Evolutionary conservation across 2,329 filamentous ascomycete genomes (phyloP).

Genomic region (Alternaria burnsii): DNA sequence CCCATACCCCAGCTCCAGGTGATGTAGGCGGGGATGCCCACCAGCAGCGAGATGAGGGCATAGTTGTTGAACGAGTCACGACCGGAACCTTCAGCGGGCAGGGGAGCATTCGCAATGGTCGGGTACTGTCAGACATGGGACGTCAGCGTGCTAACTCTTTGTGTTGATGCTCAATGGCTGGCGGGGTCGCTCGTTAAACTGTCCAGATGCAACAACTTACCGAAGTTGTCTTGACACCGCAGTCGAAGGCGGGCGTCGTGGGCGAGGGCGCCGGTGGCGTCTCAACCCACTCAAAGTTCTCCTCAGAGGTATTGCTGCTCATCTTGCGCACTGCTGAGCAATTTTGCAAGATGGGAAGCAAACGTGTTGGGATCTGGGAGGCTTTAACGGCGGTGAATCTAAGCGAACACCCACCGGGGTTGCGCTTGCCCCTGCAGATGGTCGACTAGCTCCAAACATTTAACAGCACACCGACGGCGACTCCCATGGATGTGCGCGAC

Average conservation of each 20-base stretch:
- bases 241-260: conserved; percentile 62
- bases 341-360: conserved; percentile 40
- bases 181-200: conserved; percentile 26
- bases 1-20: conserved; percentile 86
- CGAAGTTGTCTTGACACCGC: conserved; percentile 68
- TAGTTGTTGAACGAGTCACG: conserved; percentile 88
- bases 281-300: conserved; percentile 72
- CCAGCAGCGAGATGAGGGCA: conserved; percentile 74
- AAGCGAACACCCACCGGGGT: conserved; percentile 33
- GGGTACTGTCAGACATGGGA: conserved; percentile 68
- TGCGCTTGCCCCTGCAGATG: conserved; percentile 13
- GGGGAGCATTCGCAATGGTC: conserved; percentile 90
- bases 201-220: conserved; percentile 54
- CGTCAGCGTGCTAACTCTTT: conserved; percentile 35
- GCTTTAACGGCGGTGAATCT: conserved; percentile 45
- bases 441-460: conserved; percentile 3
- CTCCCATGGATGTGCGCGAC: neutral
- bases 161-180: conserved; percentile 43
- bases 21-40: conserved; percentile 78
- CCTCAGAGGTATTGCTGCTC: conserved; percentile 55
- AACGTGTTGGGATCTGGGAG: conserved; percentile 36
- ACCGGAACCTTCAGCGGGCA: conserved; percentile 87
- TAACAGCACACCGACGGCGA: conserved; percentile 15
- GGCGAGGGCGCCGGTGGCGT: conserved; percentile 66
- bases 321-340: conserved; percentile 44